A percentile compares a stretch with the other conserved stretches of the same genome.
phyloP scores from a whole-genome alignment of 2,329 filamentous ascomycete species.

The Colletotrichum navitas region DNA sequence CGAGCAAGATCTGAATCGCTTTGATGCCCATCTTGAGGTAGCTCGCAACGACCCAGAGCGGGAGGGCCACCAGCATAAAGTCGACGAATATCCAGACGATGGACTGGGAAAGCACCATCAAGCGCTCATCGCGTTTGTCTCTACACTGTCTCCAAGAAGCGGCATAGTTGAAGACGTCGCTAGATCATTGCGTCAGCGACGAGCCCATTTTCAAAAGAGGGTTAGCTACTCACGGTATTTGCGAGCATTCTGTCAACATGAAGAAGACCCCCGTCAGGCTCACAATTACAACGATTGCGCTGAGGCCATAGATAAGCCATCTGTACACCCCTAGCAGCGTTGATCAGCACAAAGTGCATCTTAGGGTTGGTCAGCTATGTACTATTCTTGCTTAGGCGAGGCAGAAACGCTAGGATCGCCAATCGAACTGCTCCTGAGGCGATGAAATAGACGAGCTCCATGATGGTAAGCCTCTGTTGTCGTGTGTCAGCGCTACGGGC shows the following conservation, averaged over 20 bases:
- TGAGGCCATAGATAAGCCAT: constrained; percentile 36
- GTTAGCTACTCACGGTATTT: constrained; percentile 40
- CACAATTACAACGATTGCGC: constrained; percentile 39
- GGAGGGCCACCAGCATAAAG: constrained; percentile 50
- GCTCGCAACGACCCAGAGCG: constrained; percentile 53
- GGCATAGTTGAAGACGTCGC: constrained; percentile 33
- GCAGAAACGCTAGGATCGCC: constrained; percentile 52
- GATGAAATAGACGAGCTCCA: constrained; percentile 48
- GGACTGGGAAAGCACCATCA: constrained; percentile 52
- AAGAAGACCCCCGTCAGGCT: constrained; percentile 44
- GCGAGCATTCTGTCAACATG: constrained; percentile 44
- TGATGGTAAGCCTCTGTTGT: constrained; percentile 24
- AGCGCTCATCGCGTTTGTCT: constrained; percentile 43
- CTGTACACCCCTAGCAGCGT: constrained; percentile 14
- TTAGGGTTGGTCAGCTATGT: background rate
- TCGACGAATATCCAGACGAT: constrained; percentile 52
- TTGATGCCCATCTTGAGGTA: constrained; percentile 53
- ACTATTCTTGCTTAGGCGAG: constrained; percentile 52
- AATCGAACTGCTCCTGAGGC: constrained; percentile 50
- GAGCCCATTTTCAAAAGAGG: too few relatives aligned
- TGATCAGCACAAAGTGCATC: background rate
- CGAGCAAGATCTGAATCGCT: constrained; percentile 51
- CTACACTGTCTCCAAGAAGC: constrained; percentile 46
- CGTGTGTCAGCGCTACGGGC: background rate
- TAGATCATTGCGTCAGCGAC: background rate